A percentile compares a stretch with the other conserved stretches of the same genome.
phyloP scores from a whole-genome alignment of 2,329 filamentous ascomycete genomes.

The Claviceps paspali region DNA sequence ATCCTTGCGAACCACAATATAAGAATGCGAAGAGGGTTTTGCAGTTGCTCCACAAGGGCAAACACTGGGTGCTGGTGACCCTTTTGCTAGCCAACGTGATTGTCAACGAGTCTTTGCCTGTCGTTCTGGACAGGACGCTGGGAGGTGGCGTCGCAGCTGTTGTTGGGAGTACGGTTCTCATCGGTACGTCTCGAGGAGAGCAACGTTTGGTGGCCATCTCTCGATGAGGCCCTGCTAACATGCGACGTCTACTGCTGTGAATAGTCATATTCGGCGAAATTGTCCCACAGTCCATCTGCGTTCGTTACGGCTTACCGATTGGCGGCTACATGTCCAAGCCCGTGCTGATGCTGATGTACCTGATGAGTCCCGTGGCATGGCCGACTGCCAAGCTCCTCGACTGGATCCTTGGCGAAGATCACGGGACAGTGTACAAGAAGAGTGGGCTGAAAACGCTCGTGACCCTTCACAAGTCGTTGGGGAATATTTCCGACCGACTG shows the following conservation, averaged over 20 bases:
- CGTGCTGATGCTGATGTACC: conserved; percentile 79
- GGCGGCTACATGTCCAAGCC: conserved; percentile 86
- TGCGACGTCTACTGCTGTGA: not conserved
- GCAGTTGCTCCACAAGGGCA: conserved; percentile 67
- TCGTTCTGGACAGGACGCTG: conserved; percentile 84
- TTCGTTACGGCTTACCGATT: conserved; percentile 88
- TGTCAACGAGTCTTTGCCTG: conserved; percentile 90
- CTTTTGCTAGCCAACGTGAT: conserved; percentile 91
- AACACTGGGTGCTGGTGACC: conserved; percentile 97
- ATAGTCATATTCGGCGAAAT: conserved; percentile 96
- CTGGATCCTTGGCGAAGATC: conserved; percentile 81
- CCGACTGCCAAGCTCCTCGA: conserved; percentile 93
- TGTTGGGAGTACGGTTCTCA: conserved; percentile 80
- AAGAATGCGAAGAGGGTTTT: conserved; percentile 74
- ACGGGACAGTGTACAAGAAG: conserved; percentile 96
- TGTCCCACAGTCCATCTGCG: conserved; percentile 88
- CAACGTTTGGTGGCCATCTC: not conserved
- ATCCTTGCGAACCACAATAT: conserved; percentile 70
- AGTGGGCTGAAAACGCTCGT: conserved; percentile 92
- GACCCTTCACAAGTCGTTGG: conserved; percentile 82
- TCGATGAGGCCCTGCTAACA: conserved; percentile 6
- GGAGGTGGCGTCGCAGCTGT: conserved; percentile 92
- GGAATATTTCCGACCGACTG: conserved; percentile 71
- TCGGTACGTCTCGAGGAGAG: conserved; percentile 47
- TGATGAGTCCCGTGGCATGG: conserved; percentile 81